Evolutionary conservation across 2,329 filamentous ascomycete species (phyloP).

Genomic region (Ascochyta fabae): DNA sequence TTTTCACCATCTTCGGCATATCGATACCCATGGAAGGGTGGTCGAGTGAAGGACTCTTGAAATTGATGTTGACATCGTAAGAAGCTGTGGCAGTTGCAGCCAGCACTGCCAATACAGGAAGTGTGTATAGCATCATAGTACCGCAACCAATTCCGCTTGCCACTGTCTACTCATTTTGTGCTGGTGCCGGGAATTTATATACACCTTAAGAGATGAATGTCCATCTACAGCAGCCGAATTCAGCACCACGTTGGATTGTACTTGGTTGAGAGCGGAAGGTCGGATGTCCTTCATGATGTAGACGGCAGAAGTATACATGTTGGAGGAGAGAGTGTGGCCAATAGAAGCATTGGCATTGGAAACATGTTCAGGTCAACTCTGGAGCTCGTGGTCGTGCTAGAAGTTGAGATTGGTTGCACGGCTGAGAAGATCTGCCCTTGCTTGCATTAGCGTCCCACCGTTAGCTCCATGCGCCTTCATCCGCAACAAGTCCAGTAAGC

Average conservation of each 20-base stretch:
- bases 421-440: constrained; percentile 3
- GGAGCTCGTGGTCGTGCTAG: constrained; percentile 6
- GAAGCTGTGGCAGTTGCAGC: constrained; percentile 5
- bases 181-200: background rate
- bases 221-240: background rate
- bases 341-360: background rate
- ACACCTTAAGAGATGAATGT: background rate
- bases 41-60: constrained; percentile 67
- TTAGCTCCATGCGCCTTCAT: background rate
- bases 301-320: background rate
- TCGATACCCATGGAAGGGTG: constrained; percentile 68
- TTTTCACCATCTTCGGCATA: constrained; percentile 64
- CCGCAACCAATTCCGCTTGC: too few relatives aligned
- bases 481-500: constrained; percentile 1
- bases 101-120: constrained; percentile 2
- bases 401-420: constrained; percentile 8
- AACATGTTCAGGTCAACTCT: constrained; percentile 3
- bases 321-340: background rate
- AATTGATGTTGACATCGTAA: constrained; percentile 63
- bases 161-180: background rate
- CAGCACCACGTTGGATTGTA: constrained; percentile 1
- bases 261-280: constrained; percentile 15
- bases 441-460: constrained; percentile 1
- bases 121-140: background rate
- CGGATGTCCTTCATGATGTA: constrained; percentile 6